phyloP scores from a whole-genome alignment of 768 basidiomycete species.

The Chalciporus piperatus region DNA sequence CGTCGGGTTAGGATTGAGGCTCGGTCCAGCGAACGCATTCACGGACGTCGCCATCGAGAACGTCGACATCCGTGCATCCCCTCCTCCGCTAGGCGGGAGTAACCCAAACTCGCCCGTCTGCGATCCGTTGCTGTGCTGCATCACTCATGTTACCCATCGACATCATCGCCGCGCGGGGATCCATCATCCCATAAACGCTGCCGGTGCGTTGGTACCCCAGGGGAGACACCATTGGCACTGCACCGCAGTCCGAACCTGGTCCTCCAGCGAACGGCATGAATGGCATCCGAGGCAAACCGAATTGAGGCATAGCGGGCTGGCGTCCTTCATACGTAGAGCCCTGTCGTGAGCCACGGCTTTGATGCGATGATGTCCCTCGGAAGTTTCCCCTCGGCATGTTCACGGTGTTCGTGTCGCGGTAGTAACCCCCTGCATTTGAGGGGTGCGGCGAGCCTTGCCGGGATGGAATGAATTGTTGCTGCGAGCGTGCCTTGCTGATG shows the following conservation, averaged over 20 bases:
- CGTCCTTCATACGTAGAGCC: slow-evolving; percentile 42
- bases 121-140: slow-evolving; percentile 59
- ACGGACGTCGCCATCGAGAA: slow-evolving; percentile 74
- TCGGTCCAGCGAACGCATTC: too few species aligned
- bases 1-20: too few species aligned
- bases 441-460: slow-evolving; percentile 65
- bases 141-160: too few species aligned
- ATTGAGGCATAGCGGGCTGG: too few species aligned
- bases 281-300: too few species aligned
- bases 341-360: slow-evolving; percentile 49
- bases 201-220: too few species aligned
- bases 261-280: too few species aligned
- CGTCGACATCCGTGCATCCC: slow-evolving; percentile 71
- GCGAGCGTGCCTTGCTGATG: slow-evolving; percentile 61
- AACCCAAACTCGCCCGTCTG: slow-evolving; percentile 54
- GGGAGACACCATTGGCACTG: too few species aligned
- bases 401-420: slow-evolving; percentile 76
- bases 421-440: slow-evolving; percentile 83
- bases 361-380: slow-evolving; percentile 30
- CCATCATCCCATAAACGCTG: too few species aligned
- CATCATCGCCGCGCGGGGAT: too few species aligned
- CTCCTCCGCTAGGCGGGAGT: slow-evolving; percentile 92
- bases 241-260: too few species aligned
- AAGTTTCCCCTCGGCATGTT: slow-evolving; percentile 58
- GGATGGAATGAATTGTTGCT: slow-evolving; percentile 51